These are phyloP conservation scores for Dendrobium catenatum DNA, from an alignment of 106 monocot species.

Conservation along the genomic window DNA sequence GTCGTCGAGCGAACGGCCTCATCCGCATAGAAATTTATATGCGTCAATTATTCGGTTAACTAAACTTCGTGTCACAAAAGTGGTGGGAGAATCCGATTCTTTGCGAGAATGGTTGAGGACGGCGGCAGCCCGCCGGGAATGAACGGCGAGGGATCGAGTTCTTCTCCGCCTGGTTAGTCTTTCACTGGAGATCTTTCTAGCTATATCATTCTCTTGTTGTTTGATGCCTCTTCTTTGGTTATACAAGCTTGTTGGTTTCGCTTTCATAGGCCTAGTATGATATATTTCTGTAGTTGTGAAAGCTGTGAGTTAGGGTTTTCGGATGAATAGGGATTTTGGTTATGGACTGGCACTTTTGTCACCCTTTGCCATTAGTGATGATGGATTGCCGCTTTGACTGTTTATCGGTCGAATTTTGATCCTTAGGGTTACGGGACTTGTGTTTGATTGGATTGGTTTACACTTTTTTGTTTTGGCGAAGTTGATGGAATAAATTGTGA, in stretches of 20 bases:
- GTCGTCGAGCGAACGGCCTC: too few species aligned
- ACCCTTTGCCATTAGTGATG: background rate
- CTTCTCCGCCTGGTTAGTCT: background rate
- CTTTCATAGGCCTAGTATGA: background rate
- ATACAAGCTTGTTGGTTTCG: background rate
- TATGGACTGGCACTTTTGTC: background rate
- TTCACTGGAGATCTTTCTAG: background rate
- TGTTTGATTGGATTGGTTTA: background rate
- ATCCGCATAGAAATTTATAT: too few species aligned
- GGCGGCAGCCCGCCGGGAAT: background rate
- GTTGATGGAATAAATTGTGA: background rate
- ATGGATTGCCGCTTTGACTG: background rate
- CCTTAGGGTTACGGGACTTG: background rate
- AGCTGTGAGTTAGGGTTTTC: background rate
- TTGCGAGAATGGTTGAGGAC: background rate
- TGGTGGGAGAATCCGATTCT: conserved; percentile 5
- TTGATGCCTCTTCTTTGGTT: background rate
- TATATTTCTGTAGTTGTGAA: background rate
- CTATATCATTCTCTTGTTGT: background rate
- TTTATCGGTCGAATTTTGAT: background rate
- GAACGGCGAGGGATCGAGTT: conserved; percentile 7
- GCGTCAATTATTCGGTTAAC: too few species aligned
- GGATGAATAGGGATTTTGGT: background rate
- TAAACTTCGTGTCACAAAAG: background rate
- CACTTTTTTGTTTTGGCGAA: background rate